Conservation (phyloP, 768 basidiomycete genomes). For the Cantharellus anzutake region DNA sequence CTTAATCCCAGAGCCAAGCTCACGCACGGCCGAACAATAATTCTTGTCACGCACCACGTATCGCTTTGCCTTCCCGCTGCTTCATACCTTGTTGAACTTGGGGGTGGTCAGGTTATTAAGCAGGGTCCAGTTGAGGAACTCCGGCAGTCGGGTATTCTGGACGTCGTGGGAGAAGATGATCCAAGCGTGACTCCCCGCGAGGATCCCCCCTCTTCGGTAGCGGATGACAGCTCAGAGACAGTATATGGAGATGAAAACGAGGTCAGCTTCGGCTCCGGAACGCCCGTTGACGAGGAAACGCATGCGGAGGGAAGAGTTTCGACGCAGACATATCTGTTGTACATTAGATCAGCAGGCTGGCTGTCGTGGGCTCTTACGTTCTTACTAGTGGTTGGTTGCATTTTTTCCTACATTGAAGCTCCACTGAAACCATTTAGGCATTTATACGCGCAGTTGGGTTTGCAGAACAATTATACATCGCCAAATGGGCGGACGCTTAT, state of each 20-base stretch:
- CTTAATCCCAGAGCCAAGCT: slow-evolving; percentile 33
- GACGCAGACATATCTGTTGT: slow-evolving; percentile 37
- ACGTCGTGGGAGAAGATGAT: slow-evolving; percentile 17
- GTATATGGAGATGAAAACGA: no score
- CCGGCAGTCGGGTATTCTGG: slow-evolving; percentile 23
- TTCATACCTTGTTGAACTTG: slow-evolving; percentile 44
- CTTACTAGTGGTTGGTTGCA: slow-evolving; percentile 27
- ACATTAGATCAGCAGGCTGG: slow-evolving; percentile 41
- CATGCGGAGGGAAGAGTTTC: slow-evolving; percentile 51
- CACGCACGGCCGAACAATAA: slow-evolving; percentile 44
- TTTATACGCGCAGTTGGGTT: not conserved
- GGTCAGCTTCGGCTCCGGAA: slow-evolving; percentile 19
- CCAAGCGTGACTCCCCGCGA: no score
- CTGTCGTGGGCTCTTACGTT: slow-evolving; percentile 35
- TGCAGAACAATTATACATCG: slow-evolving; percentile 35
- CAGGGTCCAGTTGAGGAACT: slow-evolving; percentile 34
- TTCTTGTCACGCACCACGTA: slow-evolving; percentile 74
- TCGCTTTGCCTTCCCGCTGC: slow-evolving; percentile 50
- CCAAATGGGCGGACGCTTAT: slow-evolving; percentile 53
- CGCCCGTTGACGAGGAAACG: slow-evolving; percentile 40
- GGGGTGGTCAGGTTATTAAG: slow-evolving; percentile 27
- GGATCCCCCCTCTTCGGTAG: no score
- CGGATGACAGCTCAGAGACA: no score
- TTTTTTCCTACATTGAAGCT: slow-evolving; percentile 21
- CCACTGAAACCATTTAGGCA: not conserved